Evolutionary conservation across 116 monocot genomes (phyloP).

Genomic region (Iris pallida): DNA sequence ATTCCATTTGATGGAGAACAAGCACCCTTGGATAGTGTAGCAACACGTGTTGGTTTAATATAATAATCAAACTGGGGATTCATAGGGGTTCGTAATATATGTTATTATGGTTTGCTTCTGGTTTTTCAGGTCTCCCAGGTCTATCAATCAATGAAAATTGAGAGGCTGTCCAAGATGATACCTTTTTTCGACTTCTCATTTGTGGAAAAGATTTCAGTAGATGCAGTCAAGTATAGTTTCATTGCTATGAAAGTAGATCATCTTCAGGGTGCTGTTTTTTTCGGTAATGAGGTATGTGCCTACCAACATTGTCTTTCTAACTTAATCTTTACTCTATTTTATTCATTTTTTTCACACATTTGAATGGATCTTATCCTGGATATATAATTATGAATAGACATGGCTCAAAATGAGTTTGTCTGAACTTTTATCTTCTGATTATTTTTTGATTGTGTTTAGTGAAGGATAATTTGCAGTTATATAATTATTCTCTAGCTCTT

Average conservation of each 20-base stretch:
- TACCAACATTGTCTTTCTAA: not conserved
- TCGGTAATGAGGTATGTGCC: constrained; percentile 62
- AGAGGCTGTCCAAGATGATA: constrained; percentile 75
- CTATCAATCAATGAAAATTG: constrained; percentile 78
- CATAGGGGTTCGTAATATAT: no score
- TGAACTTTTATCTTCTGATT: no score
- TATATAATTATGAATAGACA: no score
- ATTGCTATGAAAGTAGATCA: constrained; percentile 86
- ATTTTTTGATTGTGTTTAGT: not conserved
- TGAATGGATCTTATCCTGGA: no score
- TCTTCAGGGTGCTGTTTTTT: constrained; percentile 54
- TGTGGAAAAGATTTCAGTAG: constrained; percentile 77
- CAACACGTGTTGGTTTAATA: no score
- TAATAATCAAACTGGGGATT: no score
- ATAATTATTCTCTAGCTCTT: no score
- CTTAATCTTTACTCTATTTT: no score
- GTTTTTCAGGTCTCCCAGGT: constrained; percentile 69
- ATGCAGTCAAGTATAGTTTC: constrained; percentile 86
- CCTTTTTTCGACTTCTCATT: constrained; percentile 74
- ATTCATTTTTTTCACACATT: no score
- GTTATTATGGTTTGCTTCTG: not conserved
- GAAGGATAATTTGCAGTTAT: not conserved
- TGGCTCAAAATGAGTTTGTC: no score
- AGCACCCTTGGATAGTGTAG: no score
- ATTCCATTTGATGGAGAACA: no score